Conservation (phyloP, 2,329 filamentous ascomycete species). For the Orbilia oligospora region DNA sequence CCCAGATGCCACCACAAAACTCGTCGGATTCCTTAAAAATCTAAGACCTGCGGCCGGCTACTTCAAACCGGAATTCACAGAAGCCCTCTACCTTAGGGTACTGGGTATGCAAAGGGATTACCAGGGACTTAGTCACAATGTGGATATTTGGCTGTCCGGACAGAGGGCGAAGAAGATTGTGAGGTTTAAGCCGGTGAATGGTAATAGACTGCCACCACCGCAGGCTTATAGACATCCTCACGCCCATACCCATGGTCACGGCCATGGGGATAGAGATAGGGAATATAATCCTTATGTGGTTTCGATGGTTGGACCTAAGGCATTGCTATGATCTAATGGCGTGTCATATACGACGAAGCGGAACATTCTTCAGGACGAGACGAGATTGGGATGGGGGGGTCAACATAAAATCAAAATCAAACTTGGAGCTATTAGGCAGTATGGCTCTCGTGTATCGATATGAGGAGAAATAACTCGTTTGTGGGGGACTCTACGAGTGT, state of each 20-base stretch:
- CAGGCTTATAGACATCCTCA: not conserved
- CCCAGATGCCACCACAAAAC: conserved; percentile 6
- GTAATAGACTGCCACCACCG: no score
- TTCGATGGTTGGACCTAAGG: not conserved
- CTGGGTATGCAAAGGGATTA: conserved; percentile 20
- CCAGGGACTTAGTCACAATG: conserved; percentile 4
- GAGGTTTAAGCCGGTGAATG: not conserved
- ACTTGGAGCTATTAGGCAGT: no score
- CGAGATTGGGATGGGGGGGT: no score
- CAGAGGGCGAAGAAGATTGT: conserved; percentile 17
- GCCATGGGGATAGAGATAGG: not conserved
- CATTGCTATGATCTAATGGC: not conserved
- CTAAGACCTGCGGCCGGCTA: not conserved
- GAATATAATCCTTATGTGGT: not conserved
- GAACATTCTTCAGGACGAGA: not conserved
- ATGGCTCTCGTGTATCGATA: not conserved
- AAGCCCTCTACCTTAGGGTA: not conserved
- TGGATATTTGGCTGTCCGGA: conserved; percentile 4
- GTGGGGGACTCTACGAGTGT: no score
- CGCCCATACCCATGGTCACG: no score
- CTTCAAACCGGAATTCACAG: conserved; percentile 4
- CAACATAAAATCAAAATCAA: no score
- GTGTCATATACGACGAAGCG: not conserved
- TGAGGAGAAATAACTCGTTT: not conserved
- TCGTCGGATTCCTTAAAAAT: conserved; percentile 1